Conservation (phyloP, 805 yeast genomes). For the Yarrowia sp. region DNA sequence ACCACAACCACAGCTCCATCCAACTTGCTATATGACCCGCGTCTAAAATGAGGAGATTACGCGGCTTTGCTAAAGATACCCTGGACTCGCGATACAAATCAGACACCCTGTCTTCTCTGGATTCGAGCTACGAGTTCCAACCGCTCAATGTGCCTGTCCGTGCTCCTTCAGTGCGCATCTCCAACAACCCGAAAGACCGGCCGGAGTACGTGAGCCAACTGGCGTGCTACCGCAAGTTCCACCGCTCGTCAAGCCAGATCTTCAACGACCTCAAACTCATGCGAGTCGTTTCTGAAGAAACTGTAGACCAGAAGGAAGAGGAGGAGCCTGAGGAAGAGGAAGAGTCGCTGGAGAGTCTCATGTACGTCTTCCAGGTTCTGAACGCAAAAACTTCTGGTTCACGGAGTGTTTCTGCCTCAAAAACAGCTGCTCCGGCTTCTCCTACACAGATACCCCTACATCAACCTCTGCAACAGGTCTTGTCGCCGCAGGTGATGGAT, state of each 20-base stretch:
- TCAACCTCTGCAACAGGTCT: conserved; percentile 8
- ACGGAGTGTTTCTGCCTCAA: neutral
- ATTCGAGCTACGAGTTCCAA: neutral
- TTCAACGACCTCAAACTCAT: conserved; percentile 21
- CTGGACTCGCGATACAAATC: conserved; percentile 22
- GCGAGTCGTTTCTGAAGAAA: conserved; percentile 9
- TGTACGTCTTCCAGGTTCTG: conserved; percentile 21
- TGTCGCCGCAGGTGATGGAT: conserved; percentile 20
- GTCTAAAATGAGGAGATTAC: neutral
- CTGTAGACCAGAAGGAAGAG: neutral
- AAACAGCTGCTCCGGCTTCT: neutral
- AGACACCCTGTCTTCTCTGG: conserved; percentile 2
- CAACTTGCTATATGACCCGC: neutral
- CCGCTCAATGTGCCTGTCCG: neutral
- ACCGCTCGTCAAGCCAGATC: conserved; percentile 17
- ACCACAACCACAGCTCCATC: neutral
- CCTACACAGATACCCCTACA: neutral
- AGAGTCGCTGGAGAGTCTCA: conserved; percentile 22
- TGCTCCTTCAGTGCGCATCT: neutral
- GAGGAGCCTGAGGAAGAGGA: neutral
- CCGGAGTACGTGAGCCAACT: conserved; percentile 22
- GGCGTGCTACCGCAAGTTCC: conserved; percentile 34
- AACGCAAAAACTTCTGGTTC: neutral
- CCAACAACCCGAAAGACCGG: conserved; percentile 16
- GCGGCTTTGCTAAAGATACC: conserved; percentile 26